Evolutionary conservation across 2,329 filamentous ascomycete species (phyloP).

Genomic region (Aspergillus sp.): DNA sequence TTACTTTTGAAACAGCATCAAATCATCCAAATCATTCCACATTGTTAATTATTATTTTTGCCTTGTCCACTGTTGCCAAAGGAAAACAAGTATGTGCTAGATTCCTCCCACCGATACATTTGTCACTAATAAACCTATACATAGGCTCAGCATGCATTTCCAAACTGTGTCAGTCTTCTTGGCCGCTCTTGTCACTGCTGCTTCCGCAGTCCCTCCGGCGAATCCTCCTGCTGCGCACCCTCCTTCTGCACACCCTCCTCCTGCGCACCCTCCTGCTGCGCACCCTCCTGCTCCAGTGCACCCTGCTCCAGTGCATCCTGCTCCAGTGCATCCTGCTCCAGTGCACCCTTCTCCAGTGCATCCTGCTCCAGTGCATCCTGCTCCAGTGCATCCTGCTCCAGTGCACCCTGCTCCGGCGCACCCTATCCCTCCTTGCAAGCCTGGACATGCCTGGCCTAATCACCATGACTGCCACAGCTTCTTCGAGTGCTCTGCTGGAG

Average conservation of each 20-base stretch:
- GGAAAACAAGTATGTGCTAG: neutral
- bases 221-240: neutral
- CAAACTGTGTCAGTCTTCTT: neutral
- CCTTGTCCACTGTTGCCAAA: neutral
- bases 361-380: neutral
- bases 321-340: neutral
- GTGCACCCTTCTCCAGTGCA: neutral
- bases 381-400: neutral
- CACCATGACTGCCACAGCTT: slow-evolving; percentile 6
- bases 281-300: neutral
- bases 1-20: neutral
- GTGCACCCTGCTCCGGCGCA: neutral
- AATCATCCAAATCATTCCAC: neutral
- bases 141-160: neutral
- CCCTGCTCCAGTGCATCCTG: neutral
- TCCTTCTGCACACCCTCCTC: no score
- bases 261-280: no score
- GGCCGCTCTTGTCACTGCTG: neutral
- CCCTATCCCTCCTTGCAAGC: neutral
- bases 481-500: slow-evolving; percentile 6
- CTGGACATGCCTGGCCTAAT: slow-evolving; percentile 4
- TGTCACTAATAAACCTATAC: no score
- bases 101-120: no score
- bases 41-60: neutral
- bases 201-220: neutral